Conservation (phyloP, 1,284 basidiomycete genomes). For the Sutorius eximius region DNA sequence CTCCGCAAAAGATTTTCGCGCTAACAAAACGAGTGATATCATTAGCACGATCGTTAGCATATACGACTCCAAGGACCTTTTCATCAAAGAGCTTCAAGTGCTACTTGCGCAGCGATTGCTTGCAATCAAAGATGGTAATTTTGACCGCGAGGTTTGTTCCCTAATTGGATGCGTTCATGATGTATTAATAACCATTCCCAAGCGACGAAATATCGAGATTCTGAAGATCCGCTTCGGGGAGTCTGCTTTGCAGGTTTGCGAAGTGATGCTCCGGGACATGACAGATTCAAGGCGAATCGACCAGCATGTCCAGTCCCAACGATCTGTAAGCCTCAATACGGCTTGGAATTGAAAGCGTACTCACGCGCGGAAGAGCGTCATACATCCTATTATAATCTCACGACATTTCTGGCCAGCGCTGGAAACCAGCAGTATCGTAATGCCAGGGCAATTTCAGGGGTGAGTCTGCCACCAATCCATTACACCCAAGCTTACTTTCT, state of each 20-base stretch:
- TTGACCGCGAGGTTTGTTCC: slow-evolving; percentile 74
- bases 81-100: slow-evolving; percentile 90
- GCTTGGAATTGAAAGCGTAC: background rate
- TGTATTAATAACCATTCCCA: slow-evolving; percentile 3
- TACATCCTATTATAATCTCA: slow-evolving; percentile 90
- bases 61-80: slow-evolving; percentile 92
- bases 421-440: slow-evolving; percentile 67
- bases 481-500: slow-evolving; percentile 5
- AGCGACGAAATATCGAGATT: slow-evolving; percentile 91
- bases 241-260: slow-evolving; percentile 85
- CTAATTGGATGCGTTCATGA: background rate
- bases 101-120: slow-evolving; percentile 83
- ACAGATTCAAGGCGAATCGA: slow-evolving; percentile 89
- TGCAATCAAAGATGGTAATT: slow-evolving; percentile 75
- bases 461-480: slow-evolving; percentile 38
- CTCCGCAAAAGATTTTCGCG: slow-evolving; percentile 70
- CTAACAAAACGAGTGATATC: slow-evolving; percentile 85
- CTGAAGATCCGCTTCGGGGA: slow-evolving; percentile 94
- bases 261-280: slow-evolving; percentile 96
- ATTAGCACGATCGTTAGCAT: slow-evolving; percentile 95
- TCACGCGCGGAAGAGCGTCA: slow-evolving; percentile 35
- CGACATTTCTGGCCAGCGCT: slow-evolving; percentile 91
- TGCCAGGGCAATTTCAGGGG: slow-evolving; percentile 83
- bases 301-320: slow-evolving; percentile 76
- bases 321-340: slow-evolving; percentile 45